phyloP scores from a whole-genome alignment of 78 protist species.

The Dictyostelium capitatum region DNA sequence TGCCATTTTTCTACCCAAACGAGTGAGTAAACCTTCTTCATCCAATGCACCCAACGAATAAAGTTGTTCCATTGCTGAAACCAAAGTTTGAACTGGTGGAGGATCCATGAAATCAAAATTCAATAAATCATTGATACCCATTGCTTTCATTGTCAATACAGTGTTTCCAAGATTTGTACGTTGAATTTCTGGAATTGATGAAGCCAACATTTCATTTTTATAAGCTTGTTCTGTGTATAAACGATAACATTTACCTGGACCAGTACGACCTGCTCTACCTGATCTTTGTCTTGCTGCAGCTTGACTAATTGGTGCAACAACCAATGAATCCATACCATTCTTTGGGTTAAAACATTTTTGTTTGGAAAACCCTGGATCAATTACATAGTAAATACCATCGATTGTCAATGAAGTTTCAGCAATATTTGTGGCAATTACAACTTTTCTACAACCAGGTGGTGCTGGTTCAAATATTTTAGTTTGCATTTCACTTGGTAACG shows the following conservation, averaged over 20 bases:
- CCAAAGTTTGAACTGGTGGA: slow-evolving; percentile 96
- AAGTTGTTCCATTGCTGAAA: slow-evolving; percentile 93
- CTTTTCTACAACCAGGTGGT: slow-evolving; percentile 92
- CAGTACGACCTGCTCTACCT: slow-evolving; percentile 99
- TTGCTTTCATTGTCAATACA: slow-evolving; percentile 94
- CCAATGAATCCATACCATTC: slow-evolving; percentile 97
- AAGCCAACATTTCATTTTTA: slow-evolving; percentile 96
- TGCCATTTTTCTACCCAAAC: slow-evolving; percentile 98
- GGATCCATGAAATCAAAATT: slow-evolving; percentile 99
- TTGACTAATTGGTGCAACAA: slow-evolving; percentile 97
- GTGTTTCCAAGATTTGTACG: slow-evolving; percentile 98
- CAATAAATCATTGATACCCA: slow-evolving; percentile 93
- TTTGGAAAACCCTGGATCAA: slow-evolving; percentile 95
- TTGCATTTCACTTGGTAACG: slow-evolving; percentile 97
- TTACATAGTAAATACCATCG: slow-evolving; percentile 91
- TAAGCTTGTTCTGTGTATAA: slow-evolving; percentile 99
- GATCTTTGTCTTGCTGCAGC: slow-evolving; percentile 96
- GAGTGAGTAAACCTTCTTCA: slow-evolving; percentile 98
- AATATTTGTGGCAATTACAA: slow-evolving; percentile 94
- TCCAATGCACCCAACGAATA: slow-evolving; percentile 97
- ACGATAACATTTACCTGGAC: slow-evolving; percentile 99
- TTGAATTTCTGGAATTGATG: slow-evolving; percentile 99
- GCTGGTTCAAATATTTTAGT: slow-evolving; percentile 97
- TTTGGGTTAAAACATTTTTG: slow-evolving; percentile 97
- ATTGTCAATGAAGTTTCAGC: slow-evolving; percentile 96